Base-by-base conservation (phyloP, 495 filamentous ascomycete species). In the Glutinoglossum americanum region DNA sequence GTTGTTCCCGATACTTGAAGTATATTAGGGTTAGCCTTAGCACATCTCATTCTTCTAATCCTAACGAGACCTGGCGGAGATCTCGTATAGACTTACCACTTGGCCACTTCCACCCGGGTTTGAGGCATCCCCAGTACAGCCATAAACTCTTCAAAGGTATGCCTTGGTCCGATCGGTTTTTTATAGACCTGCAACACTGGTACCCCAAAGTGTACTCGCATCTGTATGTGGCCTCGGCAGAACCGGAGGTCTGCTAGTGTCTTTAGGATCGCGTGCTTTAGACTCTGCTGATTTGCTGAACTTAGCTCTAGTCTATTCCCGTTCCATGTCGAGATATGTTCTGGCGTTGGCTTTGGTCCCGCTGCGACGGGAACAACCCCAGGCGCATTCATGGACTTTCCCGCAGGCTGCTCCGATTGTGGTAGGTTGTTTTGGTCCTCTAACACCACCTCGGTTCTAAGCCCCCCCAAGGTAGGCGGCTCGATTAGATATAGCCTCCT, bases 131-230 rank as follows among this genome's bases (percentile, higher is more conserved):
- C 9, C 32, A 60, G 33, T 57, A 44, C 51, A 17, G 54, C 30
- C 11, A 17, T n/a, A 32, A 85, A 79, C 10, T 82, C 72, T 7
- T 70, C 63, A 41, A 77, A 73, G 0, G 55, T 76, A 75, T 8
- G 63, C 60, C 0, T 44, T 13, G 60, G 67, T 23, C 68, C 66
- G 13, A 66, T 66, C 39, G 71, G 66, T 32, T 57, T 48, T 17
- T 65, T 67, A 35, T 74, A 82, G 15, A 66, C 60, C 9, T 67
- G 65, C 15, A 85, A 66, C 8, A 73, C 60, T 28, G 79, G 70
- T 0, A 70, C 67, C 0, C 82, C 83, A 47, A 85, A 74, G 33
- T 74, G 69, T 3, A 82, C 70, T 23, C 76, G 71, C 73, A 86
- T 72, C 1, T 70, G 68, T 35, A 80, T 62, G 33, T 71, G 64